Evolutionary conservation across 805 yeast species (phyloP), one percentile per base, ranked within the genome.

Genomic region (Priceomyces medius): DNA sequence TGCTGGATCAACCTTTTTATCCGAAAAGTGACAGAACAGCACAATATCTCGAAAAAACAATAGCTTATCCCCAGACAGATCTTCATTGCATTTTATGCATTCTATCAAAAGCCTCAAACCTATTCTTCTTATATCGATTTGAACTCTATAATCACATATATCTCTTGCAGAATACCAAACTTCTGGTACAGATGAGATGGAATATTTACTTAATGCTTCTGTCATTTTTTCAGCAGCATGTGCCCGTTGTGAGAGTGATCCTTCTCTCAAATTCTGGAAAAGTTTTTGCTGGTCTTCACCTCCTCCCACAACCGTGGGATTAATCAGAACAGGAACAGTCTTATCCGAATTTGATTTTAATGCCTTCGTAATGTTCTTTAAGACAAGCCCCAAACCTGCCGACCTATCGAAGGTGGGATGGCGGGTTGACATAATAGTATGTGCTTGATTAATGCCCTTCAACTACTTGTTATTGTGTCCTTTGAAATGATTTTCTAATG

Each of bases 81-180:
- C 51, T 31, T 79, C 82, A 44, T 79, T 80, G 27, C 72, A 65
- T 16, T 58, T 54, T 7, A 84, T 78, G 58, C 95, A 84, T 38
- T 71, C 68, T 5, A 61, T 54, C 53, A 86, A 58, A 18, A 88
- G 63, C 13, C 68, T 58, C 24, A 86, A 58, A 0, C 82, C 81
- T 1, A 76, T 73, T 23, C 73, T 61, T 43, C 75, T 47, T 13
- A 59, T 53, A 16, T 51, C 41, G 3, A 63, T 43, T 27, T 54
- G 58, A 4, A 50, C 42, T 20, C 83, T 62, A 3, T 68, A 58
- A 5, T 65, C 64, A 38, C 85, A 69, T 56, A 83, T 60, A 38
- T 73, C 77, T 44, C 76, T 66, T 0, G 84, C 82, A 38, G 80
- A 63, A 56, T 82, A 79, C 96, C 96, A 88, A 1, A 87, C 70